Base-by-base conservation (phyloP, 305 asterid species). In the Solanum hybrid region DNA sequence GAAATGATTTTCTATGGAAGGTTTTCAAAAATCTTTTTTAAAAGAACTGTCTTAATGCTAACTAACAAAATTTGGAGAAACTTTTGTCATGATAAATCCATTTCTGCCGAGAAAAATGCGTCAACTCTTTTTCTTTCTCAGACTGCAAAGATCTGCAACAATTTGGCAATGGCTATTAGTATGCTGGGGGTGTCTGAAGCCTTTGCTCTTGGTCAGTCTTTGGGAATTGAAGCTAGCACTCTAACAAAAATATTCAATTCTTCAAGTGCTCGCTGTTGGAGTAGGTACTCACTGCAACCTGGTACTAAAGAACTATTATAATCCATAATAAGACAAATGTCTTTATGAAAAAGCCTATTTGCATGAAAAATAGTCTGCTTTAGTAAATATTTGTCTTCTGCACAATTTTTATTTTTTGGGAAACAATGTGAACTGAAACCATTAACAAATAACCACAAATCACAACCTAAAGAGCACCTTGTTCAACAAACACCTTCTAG, bases 111-210 rank as follows among this genome's bases (percentile, higher is more conserved):
- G 24, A 18, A 84, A 80, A 83, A 46, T 35, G n/a, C 34, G 31
- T 39, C 46, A 39, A 80, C 9, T 46, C 79, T 89, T 7, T 90
- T 81, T 90, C 75, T n/a, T 76, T 39, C 86, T 26, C 89, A 97
- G 99, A 90, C 95, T 34, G 99, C 99, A 77, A 97, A 97, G 91
- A 94, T 97, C 89, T 97, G 99, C 96, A 97, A 97, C 94, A 97
- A 97, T 89, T 92, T 97, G 95, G 98, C 98, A 11, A 94, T 97
- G 98, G 99, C 97, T 79, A 98, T 97, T 90, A 95, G 98, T 78
- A 97, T 97, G 99, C 95, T 97, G 89, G 99, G 99, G 88, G 98
- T 96, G 78, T 97, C 99, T 12, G 99, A 97, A 93, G 99, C 99
- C 89, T 89, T 94, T 91, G 94, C 96, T 40, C 98, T 97, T 35